These are phyloP conservation scores for Calonectria hawksworthii DNA, from an alignment of 2,329 filamentous ascomycete species.

Conservation along the genomic window DNA sequence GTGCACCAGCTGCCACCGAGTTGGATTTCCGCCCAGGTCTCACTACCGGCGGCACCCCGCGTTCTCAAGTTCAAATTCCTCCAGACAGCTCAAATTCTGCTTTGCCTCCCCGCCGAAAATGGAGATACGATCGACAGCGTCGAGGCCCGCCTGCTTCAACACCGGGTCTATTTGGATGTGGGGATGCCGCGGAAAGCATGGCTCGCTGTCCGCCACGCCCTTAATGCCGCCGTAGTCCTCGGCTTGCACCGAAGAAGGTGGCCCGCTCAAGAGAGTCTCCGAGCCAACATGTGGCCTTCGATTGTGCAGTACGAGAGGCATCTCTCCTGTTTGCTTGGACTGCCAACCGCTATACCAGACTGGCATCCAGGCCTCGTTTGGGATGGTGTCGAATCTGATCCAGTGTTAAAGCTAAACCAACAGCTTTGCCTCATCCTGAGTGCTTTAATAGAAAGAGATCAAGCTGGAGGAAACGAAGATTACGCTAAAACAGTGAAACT, in stretches of 20 bases:
- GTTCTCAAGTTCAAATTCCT: slow-evolving; percentile 15
- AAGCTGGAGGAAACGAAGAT: not conserved
- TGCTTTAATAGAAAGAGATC: not conserved
- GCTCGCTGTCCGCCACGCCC: slow-evolving; percentile 63
- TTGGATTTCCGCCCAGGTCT: slow-evolving; percentile 46
- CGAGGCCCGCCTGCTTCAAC: slow-evolving; percentile 64
- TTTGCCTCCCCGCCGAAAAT: not conserved
- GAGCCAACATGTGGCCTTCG: slow-evolving; percentile 52
- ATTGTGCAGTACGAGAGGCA: slow-evolving; percentile 61
- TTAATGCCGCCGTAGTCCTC: slow-evolving; percentile 66
- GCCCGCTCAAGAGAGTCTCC: slow-evolving; percentile 22
- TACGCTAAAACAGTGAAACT: not conserved
- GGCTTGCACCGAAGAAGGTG: slow-evolving; percentile 55
- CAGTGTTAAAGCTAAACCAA: not conserved
- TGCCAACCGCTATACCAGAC: slow-evolving; percentile 12
- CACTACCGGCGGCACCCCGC: slow-evolving; percentile 50
- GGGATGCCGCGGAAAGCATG: slow-evolving; percentile 69
- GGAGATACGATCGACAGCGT: slow-evolving; percentile 62
- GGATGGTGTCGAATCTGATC: not conserved
- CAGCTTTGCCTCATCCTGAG: not conserved
- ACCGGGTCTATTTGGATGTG: slow-evolving; percentile 67
- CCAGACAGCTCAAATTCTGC: slow-evolving; percentile 6
- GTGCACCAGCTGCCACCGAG: slow-evolving; percentile 55
- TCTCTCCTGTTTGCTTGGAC: slow-evolving; percentile 27
- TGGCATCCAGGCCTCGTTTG: not conserved